Evolutionary conservation across 495 filamentous ascomycete species (phyloP).

Genomic region (Xylaria cubensis): DNA sequence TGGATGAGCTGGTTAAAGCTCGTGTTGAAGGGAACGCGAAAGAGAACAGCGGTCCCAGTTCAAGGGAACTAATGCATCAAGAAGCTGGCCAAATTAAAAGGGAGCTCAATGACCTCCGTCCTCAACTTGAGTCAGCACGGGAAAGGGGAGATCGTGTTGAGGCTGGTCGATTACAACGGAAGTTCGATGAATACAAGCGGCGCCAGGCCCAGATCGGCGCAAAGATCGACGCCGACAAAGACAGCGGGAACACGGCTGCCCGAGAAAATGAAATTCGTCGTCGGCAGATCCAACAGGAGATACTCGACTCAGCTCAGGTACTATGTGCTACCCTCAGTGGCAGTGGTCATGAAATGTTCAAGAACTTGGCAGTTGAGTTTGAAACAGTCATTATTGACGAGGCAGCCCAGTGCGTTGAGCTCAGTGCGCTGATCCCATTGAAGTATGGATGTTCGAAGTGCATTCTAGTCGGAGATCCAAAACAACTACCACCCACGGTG

Average conservation of each 20-base stretch:
- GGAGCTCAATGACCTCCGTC: conserved; percentile 68
- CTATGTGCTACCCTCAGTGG: conserved; percentile 95
- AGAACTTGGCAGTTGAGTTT: conserved; percentile 91
- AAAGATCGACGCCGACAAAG: conserved; percentile 83
- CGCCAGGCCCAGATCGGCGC: conserved; percentile 74
- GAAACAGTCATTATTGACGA: conserved; percentile 99
- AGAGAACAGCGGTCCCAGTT: conserved; percentile 59
- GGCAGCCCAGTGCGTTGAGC: conserved; percentile 95
- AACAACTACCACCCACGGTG: conserved; percentile 95
- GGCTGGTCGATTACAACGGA: conserved; percentile 69
- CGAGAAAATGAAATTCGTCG: conserved; percentile 86
- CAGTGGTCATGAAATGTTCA: conserved; percentile 97
- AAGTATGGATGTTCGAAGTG: conserved; percentile 98
- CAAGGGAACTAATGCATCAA: conserved; percentile 79
- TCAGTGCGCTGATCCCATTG: conserved; percentile 93
- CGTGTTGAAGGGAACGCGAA: conserved; percentile 63
- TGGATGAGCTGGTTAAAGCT: conserved; percentile 87
- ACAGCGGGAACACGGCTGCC: conserved; percentile 75
- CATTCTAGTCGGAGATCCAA: conserved; percentile 95
- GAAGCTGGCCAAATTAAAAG: conserved; percentile 80
- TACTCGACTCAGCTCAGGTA: conserved; percentile 87
- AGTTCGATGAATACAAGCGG: conserved; percentile 79
- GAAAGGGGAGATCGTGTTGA: conserved; percentile 63
- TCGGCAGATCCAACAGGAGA: conserved; percentile 84
- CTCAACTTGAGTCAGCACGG: conserved; percentile 73